Conservation (phyloP, 306 rosid genomes). For the Quercus ilex region DNA sequence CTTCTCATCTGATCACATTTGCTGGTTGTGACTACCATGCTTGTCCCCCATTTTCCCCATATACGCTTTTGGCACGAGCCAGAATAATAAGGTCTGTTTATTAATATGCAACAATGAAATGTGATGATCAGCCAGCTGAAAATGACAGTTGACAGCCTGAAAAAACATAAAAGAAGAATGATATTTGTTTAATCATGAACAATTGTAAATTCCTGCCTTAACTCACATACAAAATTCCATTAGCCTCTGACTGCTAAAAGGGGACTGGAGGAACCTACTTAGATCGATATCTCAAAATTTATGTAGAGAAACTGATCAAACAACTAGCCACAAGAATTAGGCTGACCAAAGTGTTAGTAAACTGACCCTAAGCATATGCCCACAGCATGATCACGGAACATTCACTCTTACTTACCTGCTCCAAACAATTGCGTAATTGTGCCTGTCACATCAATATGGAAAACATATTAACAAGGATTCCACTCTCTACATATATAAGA, state of each 20-base stretch:
- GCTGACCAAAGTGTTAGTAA: slow-evolving; percentile 20
- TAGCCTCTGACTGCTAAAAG: neutral
- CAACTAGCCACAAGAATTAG: slow-evolving; percentile 18
- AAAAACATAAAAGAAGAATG: neutral
- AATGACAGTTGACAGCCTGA: neutral
- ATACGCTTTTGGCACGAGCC: too few species aligned
- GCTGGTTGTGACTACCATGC: too few species aligned
- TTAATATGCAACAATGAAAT: neutral
- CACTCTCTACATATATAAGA: neutral
- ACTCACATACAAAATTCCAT: neutral
- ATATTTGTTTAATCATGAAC: too few species aligned
- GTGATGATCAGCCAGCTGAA: neutral
- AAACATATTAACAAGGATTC: neutral
- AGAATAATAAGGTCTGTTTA: neutral
- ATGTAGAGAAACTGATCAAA: neutral
- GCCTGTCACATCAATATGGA: neutral
- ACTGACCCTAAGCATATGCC: slow-evolving; percentile 4
- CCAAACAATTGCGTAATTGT: slow-evolving; percentile 11
- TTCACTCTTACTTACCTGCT: neutral
- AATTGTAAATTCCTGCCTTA: neutral
- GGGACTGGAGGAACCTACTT: too few species aligned
- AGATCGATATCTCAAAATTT: neutral
- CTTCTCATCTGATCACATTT: too few species aligned
- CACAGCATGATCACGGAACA: slow-evolving; percentile 5
- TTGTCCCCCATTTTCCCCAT: too few species aligned